Conservation (phyloP, 805 yeast species). For the Priceomyces melissophilus region DNA sequence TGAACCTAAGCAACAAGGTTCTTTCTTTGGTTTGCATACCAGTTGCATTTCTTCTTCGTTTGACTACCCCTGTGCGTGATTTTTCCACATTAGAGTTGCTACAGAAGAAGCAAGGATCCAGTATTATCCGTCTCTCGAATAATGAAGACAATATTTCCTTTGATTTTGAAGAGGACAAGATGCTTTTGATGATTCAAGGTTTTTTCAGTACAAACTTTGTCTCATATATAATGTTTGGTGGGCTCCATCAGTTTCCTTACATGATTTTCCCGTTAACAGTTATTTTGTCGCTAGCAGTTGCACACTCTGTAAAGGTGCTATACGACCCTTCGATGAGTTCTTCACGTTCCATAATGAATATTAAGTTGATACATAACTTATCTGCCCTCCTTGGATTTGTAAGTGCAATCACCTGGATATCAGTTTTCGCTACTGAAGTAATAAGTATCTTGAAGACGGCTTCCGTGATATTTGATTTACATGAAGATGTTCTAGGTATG, state of each 20-base stretch:
- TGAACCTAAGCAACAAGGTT: conserved; percentile 9
- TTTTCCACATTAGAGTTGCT: conserved; percentile 9
- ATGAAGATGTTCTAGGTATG: conserved; percentile 80
- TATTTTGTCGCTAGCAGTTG: conserved; percentile 4
- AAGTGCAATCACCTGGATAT: conserved; percentile 64
- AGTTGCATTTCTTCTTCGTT: conserved; percentile 20
- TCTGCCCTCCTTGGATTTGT: conserved; percentile 58
- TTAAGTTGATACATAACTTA: conserved; percentile 16
- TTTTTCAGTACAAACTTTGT: conserved; percentile 26
- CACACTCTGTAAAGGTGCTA: conserved; percentile 5
- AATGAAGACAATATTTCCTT: conserved; percentile 8
- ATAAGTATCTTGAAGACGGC: conserved; percentile 60
- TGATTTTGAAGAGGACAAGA: conserved; percentile 17
- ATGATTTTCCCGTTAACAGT: conserved; percentile 11
- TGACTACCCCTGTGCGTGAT: conserved; percentile 34
- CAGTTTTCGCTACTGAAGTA: conserved; percentile 66
- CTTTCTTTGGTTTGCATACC: conserved; percentile 19
- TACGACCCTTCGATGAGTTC: conserved; percentile 5
- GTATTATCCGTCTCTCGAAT: neutral
- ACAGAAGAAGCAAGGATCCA: conserved; percentile 2
- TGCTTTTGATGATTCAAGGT: conserved; percentile 20
- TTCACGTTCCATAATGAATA: conserved; percentile 5
- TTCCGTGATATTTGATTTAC: conserved; percentile 55
- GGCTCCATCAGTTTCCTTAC: conserved; percentile 8
- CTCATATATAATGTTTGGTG: conserved; percentile 11